Conservation (phyloP, 2,329 filamentous ascomycete species). For the Hypoxylon sp. region DNA sequence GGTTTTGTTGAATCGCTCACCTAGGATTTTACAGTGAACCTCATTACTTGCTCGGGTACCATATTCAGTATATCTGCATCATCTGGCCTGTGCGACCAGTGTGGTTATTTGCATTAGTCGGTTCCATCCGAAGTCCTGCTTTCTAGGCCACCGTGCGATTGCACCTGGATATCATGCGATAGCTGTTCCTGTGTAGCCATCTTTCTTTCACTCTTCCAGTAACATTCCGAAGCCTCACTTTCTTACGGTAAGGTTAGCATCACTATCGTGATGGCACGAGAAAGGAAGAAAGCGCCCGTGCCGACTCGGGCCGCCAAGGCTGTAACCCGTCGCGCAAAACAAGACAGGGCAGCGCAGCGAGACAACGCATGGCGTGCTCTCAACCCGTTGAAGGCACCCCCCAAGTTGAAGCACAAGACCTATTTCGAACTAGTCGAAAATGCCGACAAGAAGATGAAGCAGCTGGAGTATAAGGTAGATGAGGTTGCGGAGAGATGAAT, state of each 20-base stretch:
- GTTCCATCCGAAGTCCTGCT: slow-evolving; percentile 31
- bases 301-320: slow-evolving; percentile 45
- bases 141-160: slow-evolving; percentile 42
- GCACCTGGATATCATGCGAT: slow-evolving; percentile 45
- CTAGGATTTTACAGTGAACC: slow-evolving; percentile 29
- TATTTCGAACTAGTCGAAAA: slow-evolving; percentile 75
- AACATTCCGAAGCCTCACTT: slow-evolving; percentile 37
- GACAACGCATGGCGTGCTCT: slow-evolving; percentile 48
- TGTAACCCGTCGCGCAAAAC: slow-evolving; percentile 46
- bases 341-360: slow-evolving; percentile 44
- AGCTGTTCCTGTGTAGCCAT: slow-evolving; percentile 44
- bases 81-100: slow-evolving; percentile 25
- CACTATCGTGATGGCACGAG: slow-evolving; percentile 49
- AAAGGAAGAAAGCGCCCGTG: slow-evolving; percentile 50
- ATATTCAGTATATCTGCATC: slow-evolving; percentile 9
- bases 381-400: slow-evolving; percentile 50
- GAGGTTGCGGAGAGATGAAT: slow-evolving; percentile 13
- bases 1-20: slow-evolving; percentile 27
- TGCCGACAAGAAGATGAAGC: slow-evolving; percentile 71
- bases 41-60: slow-evolving; percentile 22
- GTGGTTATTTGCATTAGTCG: slow-evolving; percentile 35
- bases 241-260: slow-evolving; percentile 52
- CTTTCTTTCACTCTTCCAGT: slow-evolving; percentile 33
- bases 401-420: slow-evolving; percentile 68
- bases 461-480: slow-evolving; percentile 69